phyloP scores from a whole-genome alignment of 2,329 filamentous ascomycete genomes.

The Pyrenophora teres region DNA sequence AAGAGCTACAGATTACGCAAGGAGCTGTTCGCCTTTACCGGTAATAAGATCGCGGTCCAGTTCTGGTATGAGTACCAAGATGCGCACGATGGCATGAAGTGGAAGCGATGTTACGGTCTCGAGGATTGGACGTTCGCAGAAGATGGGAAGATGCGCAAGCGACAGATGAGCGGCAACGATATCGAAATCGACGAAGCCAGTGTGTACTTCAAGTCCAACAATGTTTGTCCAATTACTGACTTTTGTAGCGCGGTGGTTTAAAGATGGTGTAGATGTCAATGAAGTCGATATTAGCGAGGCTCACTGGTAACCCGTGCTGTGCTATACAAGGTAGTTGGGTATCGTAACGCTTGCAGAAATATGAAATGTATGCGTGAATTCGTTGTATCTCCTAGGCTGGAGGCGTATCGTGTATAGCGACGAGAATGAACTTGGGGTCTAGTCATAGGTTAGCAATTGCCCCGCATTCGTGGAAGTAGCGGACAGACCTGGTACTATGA shows the following conservation, averaged over 20 bases:
- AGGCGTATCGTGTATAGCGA: slow-evolving; percentile 82
- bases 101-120: slow-evolving; percentile 77
- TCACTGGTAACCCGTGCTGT: slow-evolving; percentile 60
- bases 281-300: slow-evolving; percentile 67
- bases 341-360: slow-evolving; percentile 24
- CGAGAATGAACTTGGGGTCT: slow-evolving; percentile 76
- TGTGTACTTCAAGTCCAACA: slow-evolving; percentile 10
- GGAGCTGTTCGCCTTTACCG: slow-evolving; percentile 78
- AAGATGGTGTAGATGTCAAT: slow-evolving; percentile 71
- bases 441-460: slow-evolving; percentile 19
- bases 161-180: slow-evolving; percentile 78
- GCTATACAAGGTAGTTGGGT: slow-evolving; percentile 20
- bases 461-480: background rate
- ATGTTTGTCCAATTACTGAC: slow-evolving; percentile 11
- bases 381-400: slow-evolving; percentile 55
- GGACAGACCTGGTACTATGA: slow-evolving; percentile 70
- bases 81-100: slow-evolving; percentile 64
- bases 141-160: slow-evolving; percentile 72
- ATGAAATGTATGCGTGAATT: background rate
- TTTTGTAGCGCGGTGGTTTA: slow-evolving; percentile 67
- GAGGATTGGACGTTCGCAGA: slow-evolving; percentile 78
- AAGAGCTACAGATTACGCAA: slow-evolving; percentile 75
- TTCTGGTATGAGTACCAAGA: slow-evolving; percentile 90
- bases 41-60: slow-evolving; percentile 81
- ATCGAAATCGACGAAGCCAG: slow-evolving; percentile 62